phyloP scores from a whole-genome alignment of 331 rosid species.

The Spiraea crenata region DNA sequence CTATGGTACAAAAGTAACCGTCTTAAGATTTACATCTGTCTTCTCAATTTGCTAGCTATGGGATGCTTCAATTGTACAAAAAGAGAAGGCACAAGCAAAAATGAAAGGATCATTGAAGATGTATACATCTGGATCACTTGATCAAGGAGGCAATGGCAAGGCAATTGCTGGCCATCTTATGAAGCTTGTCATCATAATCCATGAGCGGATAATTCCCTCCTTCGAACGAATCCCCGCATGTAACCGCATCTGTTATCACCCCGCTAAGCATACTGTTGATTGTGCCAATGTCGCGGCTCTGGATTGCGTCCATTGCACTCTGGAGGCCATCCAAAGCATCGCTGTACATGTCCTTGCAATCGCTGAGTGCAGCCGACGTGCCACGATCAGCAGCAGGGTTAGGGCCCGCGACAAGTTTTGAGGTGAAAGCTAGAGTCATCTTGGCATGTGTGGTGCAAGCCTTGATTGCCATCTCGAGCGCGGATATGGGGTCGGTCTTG shows the following conservation, averaged over 20 bases:
- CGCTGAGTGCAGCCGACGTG: not conserved
- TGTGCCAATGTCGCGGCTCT: slow-evolving; percentile 31
- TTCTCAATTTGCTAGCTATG: not conserved
- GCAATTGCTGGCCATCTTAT: slow-evolving; percentile 41
- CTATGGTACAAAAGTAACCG: not conserved
- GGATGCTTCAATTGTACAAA: not conserved
- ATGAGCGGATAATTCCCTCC: slow-evolving; percentile 14
- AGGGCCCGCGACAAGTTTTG: not conserved
- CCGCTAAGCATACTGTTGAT: slow-evolving; percentile 44
- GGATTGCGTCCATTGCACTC: slow-evolving; percentile 31
- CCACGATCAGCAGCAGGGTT: not conserved
- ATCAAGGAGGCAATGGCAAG: slow-evolving; percentile 44
- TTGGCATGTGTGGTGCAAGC: slow-evolving; percentile 26
- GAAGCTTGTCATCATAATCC: slow-evolving; percentile 28
- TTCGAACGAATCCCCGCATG: slow-evolving; percentile 41
- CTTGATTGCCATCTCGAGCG: slow-evolving; percentile 36
- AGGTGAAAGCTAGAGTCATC: not conserved
- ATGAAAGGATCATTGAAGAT: not conserved
- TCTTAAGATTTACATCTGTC: not conserved
- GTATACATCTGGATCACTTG: not conserved
- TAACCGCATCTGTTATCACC: slow-evolving; percentile 40
- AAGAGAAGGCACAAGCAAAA: not conserved
- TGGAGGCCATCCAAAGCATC: slow-evolving; percentile 34
- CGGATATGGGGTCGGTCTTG: not conserved
- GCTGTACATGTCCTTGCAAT: slow-evolving; percentile 31